Conservation (phyloP, 2,329 filamentous ascomycete genomes). For the Penicillium psychrosexuale region DNA sequence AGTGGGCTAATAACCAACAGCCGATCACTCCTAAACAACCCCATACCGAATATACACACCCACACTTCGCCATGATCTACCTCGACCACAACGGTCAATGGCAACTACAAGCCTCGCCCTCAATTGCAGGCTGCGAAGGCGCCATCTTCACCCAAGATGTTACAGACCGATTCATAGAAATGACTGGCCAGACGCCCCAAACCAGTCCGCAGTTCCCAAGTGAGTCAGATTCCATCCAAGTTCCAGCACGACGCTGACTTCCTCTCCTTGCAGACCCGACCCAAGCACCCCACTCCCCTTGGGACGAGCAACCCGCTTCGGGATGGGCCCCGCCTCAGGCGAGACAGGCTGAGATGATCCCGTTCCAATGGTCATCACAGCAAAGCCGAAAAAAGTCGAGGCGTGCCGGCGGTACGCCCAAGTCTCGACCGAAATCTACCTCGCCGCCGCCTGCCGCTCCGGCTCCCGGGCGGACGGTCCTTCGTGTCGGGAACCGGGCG, state of each 20-base stretch:
- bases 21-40: constrained; percentile 19
- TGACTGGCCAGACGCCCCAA: constrained; percentile 22
- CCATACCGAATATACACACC: constrained; percentile 26
- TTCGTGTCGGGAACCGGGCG: constrained; percentile 29
- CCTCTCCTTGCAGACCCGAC: constrained; percentile 3
- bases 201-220: constrained; percentile 23
- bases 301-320: constrained; percentile 14
- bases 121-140: constrained; percentile 31
- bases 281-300: constrained; percentile 8
- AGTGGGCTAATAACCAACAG: constrained; percentile 11
- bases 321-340: constrained; percentile 26
- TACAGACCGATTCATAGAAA: constrained; percentile 33
- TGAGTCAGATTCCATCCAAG: constrained; percentile 13
- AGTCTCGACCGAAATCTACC: constrained; percentile 17
- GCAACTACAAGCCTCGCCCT: constrained; percentile 32
- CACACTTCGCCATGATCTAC: constrained; percentile 39
- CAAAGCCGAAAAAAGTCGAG: constrained; percentile 27
- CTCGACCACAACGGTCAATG: constrained; percentile 36
- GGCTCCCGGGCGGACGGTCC: constrained; percentile 22
- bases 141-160: constrained; percentile 38
- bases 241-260: background rate
- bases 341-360: constrained; percentile 27
- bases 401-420: constrained; percentile 19
- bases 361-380: constrained; percentile 32
- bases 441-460: constrained; percentile 19